phyloP scores from a whole-genome alignment of 2,329 filamentous ascomycete species.

The Torrubiella hemipterigena region DNA sequence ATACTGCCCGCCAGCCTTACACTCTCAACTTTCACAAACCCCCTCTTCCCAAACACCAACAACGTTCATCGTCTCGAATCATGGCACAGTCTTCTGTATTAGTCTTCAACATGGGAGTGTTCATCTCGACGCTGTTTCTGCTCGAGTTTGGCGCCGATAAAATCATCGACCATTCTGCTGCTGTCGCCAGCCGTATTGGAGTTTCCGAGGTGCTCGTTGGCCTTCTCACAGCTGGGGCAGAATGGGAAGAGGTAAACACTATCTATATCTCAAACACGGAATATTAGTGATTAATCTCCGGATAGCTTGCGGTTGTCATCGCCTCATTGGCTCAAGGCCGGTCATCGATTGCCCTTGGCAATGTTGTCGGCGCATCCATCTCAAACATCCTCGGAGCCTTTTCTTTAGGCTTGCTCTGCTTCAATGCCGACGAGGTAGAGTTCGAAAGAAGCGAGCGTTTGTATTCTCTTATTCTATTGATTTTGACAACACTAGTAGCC shows the following conservation, averaged over 20 bases:
- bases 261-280: slow-evolving; percentile 7
- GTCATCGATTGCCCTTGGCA: slow-evolving; percentile 37
- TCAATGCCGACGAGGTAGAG: slow-evolving; percentile 10
- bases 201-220: slow-evolving; percentile 35
- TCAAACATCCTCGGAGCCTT: slow-evolving; percentile 45
- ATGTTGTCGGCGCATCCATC: slow-evolving; percentile 39
- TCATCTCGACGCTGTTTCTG: slow-evolving; percentile 32
- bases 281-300: neutral
- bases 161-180: slow-evolving; percentile 37
- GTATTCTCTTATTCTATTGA: slow-evolving; percentile 29
- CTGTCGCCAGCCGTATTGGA: slow-evolving; percentile 28
- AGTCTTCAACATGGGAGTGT: slow-evolving; percentile 21
- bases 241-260: slow-evolving; percentile 39
- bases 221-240: slow-evolving; percentile 38
- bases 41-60: neutral
- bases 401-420: slow-evolving; percentile 35
- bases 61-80: neutral
- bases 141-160: slow-evolving; percentile 39
- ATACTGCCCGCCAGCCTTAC: too few species aligned
- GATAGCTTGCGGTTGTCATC: slow-evolving; percentile 32
- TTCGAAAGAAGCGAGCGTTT: slow-evolving; percentile 37
- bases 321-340: slow-evolving; percentile 32
- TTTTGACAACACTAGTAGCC: slow-evolving; percentile 26
- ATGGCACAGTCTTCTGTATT: neutral
- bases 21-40: too few species aligned